phyloP scores from a whole-genome alignment of 2,329 filamentous ascomycete species.

The Exophiala calicioides region DNA sequence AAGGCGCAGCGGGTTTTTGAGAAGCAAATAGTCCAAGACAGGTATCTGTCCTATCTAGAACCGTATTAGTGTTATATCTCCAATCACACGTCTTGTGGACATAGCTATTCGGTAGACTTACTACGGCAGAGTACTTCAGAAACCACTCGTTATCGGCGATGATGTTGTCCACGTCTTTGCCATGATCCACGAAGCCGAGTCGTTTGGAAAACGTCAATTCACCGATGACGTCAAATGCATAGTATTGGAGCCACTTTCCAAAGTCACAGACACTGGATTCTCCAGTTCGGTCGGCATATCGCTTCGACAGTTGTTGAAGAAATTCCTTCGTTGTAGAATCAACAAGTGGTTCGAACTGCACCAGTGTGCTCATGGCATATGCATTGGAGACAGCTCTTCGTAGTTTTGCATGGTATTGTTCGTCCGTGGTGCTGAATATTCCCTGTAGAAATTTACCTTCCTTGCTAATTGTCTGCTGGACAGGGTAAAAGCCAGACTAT shows the following conservation, averaged over 20 bases:
- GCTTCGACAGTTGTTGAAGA: constrained; percentile 59
- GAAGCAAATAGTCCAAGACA: constrained; percentile 34
- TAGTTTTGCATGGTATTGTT: constrained; percentile 72
- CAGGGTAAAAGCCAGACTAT: no score
- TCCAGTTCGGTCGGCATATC: constrained; percentile 42
- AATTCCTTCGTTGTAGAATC: constrained; percentile 72
- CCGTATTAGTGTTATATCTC: constrained; percentile 4
- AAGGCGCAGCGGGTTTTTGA: constrained; percentile 22
- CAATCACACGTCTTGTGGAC: neutral
- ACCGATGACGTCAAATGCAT: constrained; percentile 39
- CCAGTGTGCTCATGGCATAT: constrained; percentile 45
- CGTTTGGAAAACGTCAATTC: constrained; percentile 38
- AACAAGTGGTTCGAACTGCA: constrained; percentile 65
- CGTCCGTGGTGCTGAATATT: no score
- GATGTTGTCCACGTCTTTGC: constrained; percentile 37
- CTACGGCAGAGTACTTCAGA: constrained; percentile 30
- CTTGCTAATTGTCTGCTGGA: no score
- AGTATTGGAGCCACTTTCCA: constrained; percentile 43
- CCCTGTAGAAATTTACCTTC: no score
- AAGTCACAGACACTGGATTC: constrained; percentile 35
- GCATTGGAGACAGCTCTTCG: constrained; percentile 72
- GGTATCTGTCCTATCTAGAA: constrained; percentile 36
- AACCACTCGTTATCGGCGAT: constrained; percentile 37
- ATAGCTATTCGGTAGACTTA: constrained; percentile 8
- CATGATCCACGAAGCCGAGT: constrained; percentile 37